Conservation (phyloP, 2,329 filamentous ascomycete species). For the Trichoderma cornu-damae region DNA sequence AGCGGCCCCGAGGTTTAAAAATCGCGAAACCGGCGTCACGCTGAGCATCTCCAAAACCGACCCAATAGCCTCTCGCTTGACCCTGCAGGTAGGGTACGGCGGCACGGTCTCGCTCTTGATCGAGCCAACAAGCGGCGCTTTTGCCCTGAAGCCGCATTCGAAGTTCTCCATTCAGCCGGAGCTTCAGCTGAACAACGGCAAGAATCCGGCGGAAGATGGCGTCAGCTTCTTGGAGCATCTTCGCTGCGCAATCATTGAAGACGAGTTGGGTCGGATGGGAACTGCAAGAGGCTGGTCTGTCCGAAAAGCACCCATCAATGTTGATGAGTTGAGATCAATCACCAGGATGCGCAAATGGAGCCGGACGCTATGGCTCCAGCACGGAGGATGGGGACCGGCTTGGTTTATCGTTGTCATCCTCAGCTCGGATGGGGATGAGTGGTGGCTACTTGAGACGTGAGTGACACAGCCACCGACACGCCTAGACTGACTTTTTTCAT, state of each 20-base stretch:
- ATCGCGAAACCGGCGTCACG: conserved; percentile 53
- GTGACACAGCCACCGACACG: conserved; percentile 24
- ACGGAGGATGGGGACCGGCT: conserved; percentile 61
- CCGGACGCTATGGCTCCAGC: conserved; percentile 64
- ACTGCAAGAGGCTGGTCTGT: conserved; percentile 60
- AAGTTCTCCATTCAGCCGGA: conserved; percentile 55
- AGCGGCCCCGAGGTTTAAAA: conserved; percentile 56
- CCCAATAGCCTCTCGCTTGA: conserved; percentile 62
- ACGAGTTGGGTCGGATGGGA: conserved; percentile 56
- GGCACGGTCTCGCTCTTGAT: conserved; percentile 59
- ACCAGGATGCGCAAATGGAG: conserved; percentile 60
- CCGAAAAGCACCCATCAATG: conserved; percentile 43
- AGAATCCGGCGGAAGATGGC: conserved; percentile 54
- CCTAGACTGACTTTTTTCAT: too few relatives aligned
- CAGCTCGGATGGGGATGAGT: conserved; percentile 67
- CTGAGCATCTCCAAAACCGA: conserved; percentile 55
- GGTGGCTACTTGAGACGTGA: conserved; percentile 68
- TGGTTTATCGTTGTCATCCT: conserved; percentile 71
- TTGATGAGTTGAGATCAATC: conserved; percentile 54
- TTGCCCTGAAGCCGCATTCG: conserved; percentile 63
- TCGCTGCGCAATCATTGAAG: conserved; percentile 55
- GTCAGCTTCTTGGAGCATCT: conserved; percentile 55
- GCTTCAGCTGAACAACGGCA: conserved; percentile 56
- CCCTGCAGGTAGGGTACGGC: conserved; percentile 62
- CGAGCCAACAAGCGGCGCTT: conserved; percentile 72